Evolutionary conservation across 495 filamentous ascomycete genomes (phyloP), one percentile per base, ranked within the genome.

Genomic region (Corynascus novoguineensis): DNA sequence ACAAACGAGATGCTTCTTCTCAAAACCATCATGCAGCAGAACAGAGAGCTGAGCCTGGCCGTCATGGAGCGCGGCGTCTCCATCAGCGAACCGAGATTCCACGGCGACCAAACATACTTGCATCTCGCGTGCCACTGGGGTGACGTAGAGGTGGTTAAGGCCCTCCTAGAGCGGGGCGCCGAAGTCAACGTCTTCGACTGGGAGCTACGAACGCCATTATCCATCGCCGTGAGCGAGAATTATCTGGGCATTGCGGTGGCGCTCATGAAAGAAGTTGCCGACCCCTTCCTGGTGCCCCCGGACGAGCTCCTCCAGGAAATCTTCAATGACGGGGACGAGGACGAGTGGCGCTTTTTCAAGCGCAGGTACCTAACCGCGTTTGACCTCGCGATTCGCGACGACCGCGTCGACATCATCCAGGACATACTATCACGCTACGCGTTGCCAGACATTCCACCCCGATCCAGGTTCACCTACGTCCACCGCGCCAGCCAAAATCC

Each of bases 121-220:
- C 65, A 68, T 34, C 51, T 64, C 28, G 65, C 65, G 15, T 62
- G 60, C 31, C 57, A 63, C 12, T 65, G 58, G 60, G 62, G 65
- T 17, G 58, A 64, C 27, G 21, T 46, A 3, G 58, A 63, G 4
- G 55, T 68, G 5, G 58, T 65, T 11, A 59, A 50, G 34, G 62
- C 58, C 7, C 53, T 68, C 10, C 44, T 68, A 3, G 65, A 68
- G 47, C 51, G 65, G 0, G 65, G 50, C 5, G 65, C 65, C 42
- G 62, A 68, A 21, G 60, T 65, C 7, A 38, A 68, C 42, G 62
- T 60, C 11, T 65, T 68, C 25, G 62, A 68, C 46, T 19, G 44
- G 15, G 62, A 68, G 31, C 51, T 68, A 10, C 47, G 55, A 7
- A 68, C 65, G 9, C 65, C 65, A 2, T 46, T 68, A 27, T 58